These are phyloP conservation scores for Petunia hybrid DNA, from an alignment of 305 asterid species.

Conservation along the genomic window DNA sequence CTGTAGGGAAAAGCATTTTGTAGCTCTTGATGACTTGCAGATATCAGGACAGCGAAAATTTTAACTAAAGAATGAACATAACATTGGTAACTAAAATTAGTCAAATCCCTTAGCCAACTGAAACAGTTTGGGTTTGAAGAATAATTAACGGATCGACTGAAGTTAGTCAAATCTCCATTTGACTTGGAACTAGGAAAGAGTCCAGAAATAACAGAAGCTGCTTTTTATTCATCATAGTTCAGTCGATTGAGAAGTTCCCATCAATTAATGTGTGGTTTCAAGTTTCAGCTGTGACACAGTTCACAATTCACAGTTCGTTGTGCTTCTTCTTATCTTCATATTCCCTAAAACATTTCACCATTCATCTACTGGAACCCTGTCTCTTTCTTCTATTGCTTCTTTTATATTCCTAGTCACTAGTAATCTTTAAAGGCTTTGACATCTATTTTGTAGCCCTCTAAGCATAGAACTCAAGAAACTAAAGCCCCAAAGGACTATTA, in stretches of 20 bases:
- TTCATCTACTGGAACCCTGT: not conserved
- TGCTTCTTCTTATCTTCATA: not conserved
- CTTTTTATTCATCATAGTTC: not conserved
- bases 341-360: not conserved
- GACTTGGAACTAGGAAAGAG: constrained; percentile 5
- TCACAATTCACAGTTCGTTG: not conserved
- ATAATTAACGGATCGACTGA: constrained; percentile 1
- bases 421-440: not conserved
- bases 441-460: not conserved
- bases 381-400: not conserved
- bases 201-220: not conserved
- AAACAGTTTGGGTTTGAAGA: not conserved
- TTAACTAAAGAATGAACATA: not conserved
- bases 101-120: not conserved
- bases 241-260: constrained; percentile 5
- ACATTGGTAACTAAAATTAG: not conserved
- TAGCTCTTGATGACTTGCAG: not conserved
- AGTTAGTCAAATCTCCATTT: not conserved
- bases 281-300: not conserved
- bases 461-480: not conserved
- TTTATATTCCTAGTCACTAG: not conserved
- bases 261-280: constrained; percentile 3
- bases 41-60: not conserved
- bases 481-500: not conserved
- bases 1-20: not conserved